These are phyloP conservation scores for Beta macrorhiza DNA, from an alignment of 179 eudicot genomes.

Conservation along the genomic window DNA sequence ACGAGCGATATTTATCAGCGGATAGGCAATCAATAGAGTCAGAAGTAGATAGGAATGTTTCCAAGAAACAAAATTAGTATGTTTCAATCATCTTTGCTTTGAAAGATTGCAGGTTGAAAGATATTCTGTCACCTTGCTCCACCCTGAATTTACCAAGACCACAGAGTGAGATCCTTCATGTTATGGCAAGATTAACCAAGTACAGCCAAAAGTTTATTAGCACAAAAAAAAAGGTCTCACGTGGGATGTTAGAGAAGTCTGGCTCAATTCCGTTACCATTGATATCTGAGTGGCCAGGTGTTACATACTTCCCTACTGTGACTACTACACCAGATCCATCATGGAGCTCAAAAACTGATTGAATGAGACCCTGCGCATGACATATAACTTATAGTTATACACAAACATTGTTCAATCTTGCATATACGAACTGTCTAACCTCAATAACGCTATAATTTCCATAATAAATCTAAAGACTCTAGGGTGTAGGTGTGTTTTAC, in stretches of 20 bases:
- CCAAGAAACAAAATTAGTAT: neutral
- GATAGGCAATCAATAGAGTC: neutral
- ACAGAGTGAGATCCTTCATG: slow-evolving; percentile 8
- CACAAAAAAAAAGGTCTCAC: slow-evolving; percentile 35
- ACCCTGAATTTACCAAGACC: slow-evolving; percentile 44
- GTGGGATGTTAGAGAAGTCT: slow-evolving; percentile 68
- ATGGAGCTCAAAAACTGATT: slow-evolving; percentile 91
- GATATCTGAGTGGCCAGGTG: slow-evolving; percentile 83
- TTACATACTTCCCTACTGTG: slow-evolving; percentile 88
- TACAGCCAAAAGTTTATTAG: too few relatives aligned
- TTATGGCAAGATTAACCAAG: neutral
- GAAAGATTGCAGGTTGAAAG: slow-evolving; percentile 58
- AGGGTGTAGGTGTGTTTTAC: neutral
- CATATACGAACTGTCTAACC: neutral
- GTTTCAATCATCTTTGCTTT: slow-evolving; percentile 42
- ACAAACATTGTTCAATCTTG: neutral
- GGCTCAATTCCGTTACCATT: slow-evolving; percentile 91
- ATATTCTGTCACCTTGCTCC: slow-evolving; percentile 63
- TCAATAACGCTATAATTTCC: neutral
- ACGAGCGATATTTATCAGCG: neutral
- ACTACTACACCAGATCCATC: slow-evolving; percentile 97
- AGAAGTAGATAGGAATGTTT: neutral
- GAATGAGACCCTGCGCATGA: slow-evolving; percentile 74
- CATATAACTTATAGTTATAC: neutral
- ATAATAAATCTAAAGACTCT: too few relatives aligned